These are phyloP conservation scores for Xylariaceae sp. DNA, from an alignment of 2,329 filamentous ascomycete genomes.

Conservation along the genomic window DNA sequence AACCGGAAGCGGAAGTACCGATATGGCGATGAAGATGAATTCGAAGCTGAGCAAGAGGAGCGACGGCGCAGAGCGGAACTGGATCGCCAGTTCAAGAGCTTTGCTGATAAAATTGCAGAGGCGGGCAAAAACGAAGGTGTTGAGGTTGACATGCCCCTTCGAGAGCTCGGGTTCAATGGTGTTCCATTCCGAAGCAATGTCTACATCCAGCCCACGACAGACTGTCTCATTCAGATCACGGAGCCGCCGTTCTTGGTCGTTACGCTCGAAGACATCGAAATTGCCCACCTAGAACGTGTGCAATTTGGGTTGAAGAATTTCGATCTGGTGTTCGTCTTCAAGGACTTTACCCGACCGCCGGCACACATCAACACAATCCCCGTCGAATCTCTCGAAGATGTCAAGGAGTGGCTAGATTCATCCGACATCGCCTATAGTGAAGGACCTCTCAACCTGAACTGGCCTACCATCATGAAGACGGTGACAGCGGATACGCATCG, in stretches of 20 bases:
- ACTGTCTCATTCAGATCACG: conserved; percentile 94
- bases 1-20: conserved; percentile 97
- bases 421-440: conserved; percentile 94
- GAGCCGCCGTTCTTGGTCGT: conserved; percentile 97
- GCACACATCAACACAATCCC: conserved; percentile 98
- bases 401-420: conserved; percentile 97
- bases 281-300: conserved; percentile 94
- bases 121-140: conserved; percentile 88
- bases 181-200: conserved; percentile 96
- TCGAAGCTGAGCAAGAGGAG: conserved; percentile 97
- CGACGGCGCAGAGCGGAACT: conserved; percentile 86
- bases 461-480: conserved; percentile 99
- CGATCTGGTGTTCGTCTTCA: conserved; percentile 97
- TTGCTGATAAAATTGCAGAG: conserved; percentile 96
- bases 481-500: conserved; percentile 90
- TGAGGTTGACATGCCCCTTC: conserved; percentile 94
- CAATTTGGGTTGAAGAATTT: conserved; percentile 98
- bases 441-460: conserved; percentile 96
- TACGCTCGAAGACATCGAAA: conserved; percentile 92
- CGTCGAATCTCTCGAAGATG: conserved; percentile 88
- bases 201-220: conserved; percentile 92
- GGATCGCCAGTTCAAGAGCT: conserved; percentile 93
- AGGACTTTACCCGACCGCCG: conserved; percentile 89
- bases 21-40: conserved; percentile 97
- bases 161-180: conserved; percentile 94